A percentile compares a stretch with the other conserved stretches of the same genome.
Conservation (phyloP, 257 asterid genomes). For the Solanum lycopersicoides region DNA sequence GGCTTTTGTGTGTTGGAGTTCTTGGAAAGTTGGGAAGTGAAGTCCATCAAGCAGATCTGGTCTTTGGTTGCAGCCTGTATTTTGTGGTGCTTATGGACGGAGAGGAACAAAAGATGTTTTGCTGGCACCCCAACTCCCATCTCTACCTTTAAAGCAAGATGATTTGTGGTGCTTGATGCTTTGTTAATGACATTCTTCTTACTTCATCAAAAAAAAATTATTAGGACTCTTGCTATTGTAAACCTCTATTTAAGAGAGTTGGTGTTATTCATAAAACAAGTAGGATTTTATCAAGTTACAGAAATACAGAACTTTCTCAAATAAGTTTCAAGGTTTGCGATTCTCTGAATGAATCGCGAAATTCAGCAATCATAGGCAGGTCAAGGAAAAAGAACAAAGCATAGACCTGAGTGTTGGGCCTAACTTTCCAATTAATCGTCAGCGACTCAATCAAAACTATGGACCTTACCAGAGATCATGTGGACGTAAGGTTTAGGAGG, state of each 20-base stretch:
- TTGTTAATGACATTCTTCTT: no score
- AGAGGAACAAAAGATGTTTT: no score
- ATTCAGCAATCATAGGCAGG: background rate
- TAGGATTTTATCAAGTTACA: background rate
- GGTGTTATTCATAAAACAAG: background rate
- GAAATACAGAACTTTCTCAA: background rate
- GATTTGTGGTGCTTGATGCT: no score
- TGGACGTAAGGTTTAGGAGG: background rate
- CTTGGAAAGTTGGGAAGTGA: no score
- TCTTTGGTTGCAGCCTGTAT: no score
- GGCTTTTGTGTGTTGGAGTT: no score
- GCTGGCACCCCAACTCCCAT: no score
- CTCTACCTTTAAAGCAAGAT: no score
- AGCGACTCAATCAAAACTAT: background rate
- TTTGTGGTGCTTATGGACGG: no score
- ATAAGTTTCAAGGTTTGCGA: background rate
- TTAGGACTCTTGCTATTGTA: background rate
- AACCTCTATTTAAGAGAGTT: background rate
- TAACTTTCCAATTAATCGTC: background rate
- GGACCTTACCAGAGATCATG: background rate
- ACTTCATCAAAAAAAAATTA: no score
- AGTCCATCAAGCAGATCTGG: no score
- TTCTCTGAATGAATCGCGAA: background rate
- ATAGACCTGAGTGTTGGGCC: background rate
- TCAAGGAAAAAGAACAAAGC: background rate